Evolutionary conservation across 2,329 filamentous ascomycete genomes (phyloP).

Genomic region (Gremmenia infestans): DNA sequence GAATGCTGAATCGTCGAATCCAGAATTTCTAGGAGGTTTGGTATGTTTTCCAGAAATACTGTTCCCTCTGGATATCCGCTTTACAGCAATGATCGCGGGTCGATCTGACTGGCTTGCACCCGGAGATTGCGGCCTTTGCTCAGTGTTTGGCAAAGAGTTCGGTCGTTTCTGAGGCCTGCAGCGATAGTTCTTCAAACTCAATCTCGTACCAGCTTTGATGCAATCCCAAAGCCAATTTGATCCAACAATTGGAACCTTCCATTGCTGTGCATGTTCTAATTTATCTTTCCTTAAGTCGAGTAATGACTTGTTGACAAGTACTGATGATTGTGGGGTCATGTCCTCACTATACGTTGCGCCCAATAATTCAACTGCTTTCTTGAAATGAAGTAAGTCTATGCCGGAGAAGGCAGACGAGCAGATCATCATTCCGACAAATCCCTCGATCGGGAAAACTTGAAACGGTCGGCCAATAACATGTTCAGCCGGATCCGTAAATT

Average conservation of each 20-base stretch:
- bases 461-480: conserved; percentile 77
- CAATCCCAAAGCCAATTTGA: conserved; percentile 83
- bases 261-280: conserved; percentile 67
- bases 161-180: conserved; percentile 29
- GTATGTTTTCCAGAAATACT: conserved; percentile 11
- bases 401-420: conserved; percentile 79
- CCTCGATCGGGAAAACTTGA: conserved; percentile 61
- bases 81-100: conserved; percentile 7
- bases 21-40: conserved; percentile 8
- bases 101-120: conserved; percentile 5
- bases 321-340: conserved; percentile 64
- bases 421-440: conserved; percentile 65
- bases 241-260: conserved; percentile 75
- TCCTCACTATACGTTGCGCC: conserved; percentile 79
- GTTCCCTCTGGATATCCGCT: background rate
- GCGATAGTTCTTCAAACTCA: conserved; percentile 43
- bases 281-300: conserved; percentile 63
- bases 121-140: background rate
- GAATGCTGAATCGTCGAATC: conserved; percentile 21
- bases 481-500: conserved; percentile 60
- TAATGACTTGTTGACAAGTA: conserved; percentile 59
- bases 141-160: conserved; percentile 18
- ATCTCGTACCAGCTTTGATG: conserved; percentile 52
- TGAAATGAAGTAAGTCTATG: conserved; percentile 80
- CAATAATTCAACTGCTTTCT: conserved; percentile 68